Percentiles rank a stretch among this genome's conserved stretches.
Conservation (phyloP, 2,329 filamentous ascomycete species). For the Fusarium scirpi region DNA sequence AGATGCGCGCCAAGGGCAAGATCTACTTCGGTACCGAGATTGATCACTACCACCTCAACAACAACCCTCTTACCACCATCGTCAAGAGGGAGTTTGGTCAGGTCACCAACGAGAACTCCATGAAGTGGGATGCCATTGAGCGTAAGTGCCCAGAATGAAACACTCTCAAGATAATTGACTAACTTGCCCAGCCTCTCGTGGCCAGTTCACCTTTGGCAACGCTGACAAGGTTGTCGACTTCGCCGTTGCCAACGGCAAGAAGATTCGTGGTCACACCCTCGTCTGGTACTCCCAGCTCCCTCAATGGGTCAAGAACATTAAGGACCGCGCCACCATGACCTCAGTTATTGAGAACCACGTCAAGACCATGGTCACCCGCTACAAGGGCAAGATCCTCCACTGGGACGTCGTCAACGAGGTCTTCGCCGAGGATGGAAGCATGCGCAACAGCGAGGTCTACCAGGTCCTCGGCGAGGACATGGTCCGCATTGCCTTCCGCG, state of each 20-base stretch:
- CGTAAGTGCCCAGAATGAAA: slow-evolving; percentile 1
- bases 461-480: slow-evolving; percentile 77
- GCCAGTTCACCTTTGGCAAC: slow-evolving; percentile 67
- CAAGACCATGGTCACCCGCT: slow-evolving; percentile 66
- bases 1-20: slow-evolving; percentile 69
- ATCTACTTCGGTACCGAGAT: slow-evolving; percentile 71
- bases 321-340: slow-evolving; percentile 63
- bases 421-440: slow-evolving; percentile 69
- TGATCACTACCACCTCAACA: slow-evolving; percentile 65
- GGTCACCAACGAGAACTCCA: slow-evolving; percentile 75
- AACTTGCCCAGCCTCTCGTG: slow-evolving; percentile 54
- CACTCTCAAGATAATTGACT: accelerated
- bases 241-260: slow-evolving; percentile 66
- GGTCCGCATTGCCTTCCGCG: slow-evolving; percentile 76
- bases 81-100: slow-evolving; percentile 74
- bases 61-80: slow-evolving; percentile 56
- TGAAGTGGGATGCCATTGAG: slow-evolving; percentile 72
- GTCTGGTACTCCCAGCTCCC: slow-evolving; percentile 73
- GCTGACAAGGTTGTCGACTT: slow-evolving; percentile 71
- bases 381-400: slow-evolving; percentile 70
- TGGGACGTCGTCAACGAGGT: slow-evolving; percentile 74
- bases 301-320: slow-evolving; percentile 69
- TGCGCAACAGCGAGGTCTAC: slow-evolving; percentile 73
- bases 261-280: slow-evolving; percentile 74
- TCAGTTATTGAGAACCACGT: slow-evolving; percentile 71